phyloP scores from a whole-genome alignment of 176 grass and related monocot genomes.

The Lolium rigidum region DNA sequence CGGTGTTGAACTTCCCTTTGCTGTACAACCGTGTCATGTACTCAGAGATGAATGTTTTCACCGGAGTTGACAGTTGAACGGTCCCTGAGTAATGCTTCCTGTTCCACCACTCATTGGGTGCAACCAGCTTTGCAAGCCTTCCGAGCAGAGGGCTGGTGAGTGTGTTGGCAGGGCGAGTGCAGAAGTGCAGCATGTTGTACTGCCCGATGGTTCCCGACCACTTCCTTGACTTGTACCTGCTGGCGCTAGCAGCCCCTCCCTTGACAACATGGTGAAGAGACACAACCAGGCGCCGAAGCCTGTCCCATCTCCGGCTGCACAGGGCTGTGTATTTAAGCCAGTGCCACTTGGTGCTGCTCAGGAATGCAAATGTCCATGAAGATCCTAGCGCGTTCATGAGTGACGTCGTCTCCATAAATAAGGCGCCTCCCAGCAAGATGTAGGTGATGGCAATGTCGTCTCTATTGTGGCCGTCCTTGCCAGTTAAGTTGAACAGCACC shows the following conservation, averaged over 20 bases:
- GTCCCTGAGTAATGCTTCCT: neutral
- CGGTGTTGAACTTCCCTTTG: neutral
- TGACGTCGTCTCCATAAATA: slow-evolving; percentile 7
- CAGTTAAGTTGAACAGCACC: neutral
- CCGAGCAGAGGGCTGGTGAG: neutral
- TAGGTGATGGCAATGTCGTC: neutral
- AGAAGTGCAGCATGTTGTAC: slow-evolving; percentile 19
- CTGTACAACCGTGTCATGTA: neutral
- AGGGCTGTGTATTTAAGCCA: neutral
- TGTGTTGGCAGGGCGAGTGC: neutral
- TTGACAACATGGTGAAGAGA: neutral
- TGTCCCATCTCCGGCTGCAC: neutral
- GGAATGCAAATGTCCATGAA: neutral
- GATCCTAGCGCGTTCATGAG: neutral
- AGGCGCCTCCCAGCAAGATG: neutral
- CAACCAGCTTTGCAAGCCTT: neutral
- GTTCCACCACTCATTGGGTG: neutral
- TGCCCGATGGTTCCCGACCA: neutral
- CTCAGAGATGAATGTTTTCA: rapidly evolving
- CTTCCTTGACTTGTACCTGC: slow-evolving; percentile 10
- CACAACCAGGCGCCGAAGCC: neutral
- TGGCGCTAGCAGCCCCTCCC: neutral
- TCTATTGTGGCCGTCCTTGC: neutral
- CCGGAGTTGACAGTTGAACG: rapidly evolving
- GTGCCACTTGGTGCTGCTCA: neutral